Evolutionary conservation across 1,284 basidiomycete species (phyloP).

Genomic region (Cutaneotrichosporon cavernicola): DNA sequence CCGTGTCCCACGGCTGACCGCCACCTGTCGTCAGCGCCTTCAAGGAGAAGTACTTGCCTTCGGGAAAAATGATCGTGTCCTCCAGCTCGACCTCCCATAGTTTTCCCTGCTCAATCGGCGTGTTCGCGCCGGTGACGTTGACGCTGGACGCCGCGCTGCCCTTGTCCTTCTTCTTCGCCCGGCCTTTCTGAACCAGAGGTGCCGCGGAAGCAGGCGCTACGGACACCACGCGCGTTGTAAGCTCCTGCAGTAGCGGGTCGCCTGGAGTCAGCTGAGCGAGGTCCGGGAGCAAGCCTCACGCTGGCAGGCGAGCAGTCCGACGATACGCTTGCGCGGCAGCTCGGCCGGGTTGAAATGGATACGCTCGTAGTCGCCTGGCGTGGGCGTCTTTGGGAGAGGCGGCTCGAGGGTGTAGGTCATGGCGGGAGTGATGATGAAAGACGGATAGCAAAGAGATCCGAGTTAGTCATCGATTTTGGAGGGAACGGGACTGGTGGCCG

Average conservation of each 20-base stretch:
- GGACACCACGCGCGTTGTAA: constrained; percentile 38
- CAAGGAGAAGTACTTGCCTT: constrained; percentile 51
- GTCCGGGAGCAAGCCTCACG: constrained; percentile 34
- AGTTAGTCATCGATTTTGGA: neutral
- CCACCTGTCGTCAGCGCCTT: constrained; percentile 58
- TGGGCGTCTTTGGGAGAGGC: constrained; percentile 33
- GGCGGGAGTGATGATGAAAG: neutral
- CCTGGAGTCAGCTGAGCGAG: constrained; percentile 31
- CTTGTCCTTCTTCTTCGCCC: constrained; percentile 38
- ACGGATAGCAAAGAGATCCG: neutral
- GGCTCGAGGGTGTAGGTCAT: constrained; percentile 41
- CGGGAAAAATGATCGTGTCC: constrained; percentile 84
- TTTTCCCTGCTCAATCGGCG: constrained; percentile 26
- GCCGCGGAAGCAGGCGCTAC: constrained; percentile 30
- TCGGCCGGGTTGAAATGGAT: constrained; percentile 47
- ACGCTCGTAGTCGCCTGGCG: constrained; percentile 47
- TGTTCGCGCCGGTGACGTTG: constrained; percentile 14
- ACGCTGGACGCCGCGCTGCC: constrained; percentile 12
- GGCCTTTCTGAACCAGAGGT: constrained; percentile 42
- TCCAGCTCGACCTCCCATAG: constrained; percentile 63
- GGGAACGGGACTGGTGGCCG: neutral
- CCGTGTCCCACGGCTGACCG: constrained; percentile 79
- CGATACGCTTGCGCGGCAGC: constrained; percentile 46
- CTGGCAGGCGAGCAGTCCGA: constrained; percentile 54
- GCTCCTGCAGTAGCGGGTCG: constrained; percentile 47